Conservation (phyloP, 768 basidiomycete genomes). For the Tulasnella calospora region DNA sequence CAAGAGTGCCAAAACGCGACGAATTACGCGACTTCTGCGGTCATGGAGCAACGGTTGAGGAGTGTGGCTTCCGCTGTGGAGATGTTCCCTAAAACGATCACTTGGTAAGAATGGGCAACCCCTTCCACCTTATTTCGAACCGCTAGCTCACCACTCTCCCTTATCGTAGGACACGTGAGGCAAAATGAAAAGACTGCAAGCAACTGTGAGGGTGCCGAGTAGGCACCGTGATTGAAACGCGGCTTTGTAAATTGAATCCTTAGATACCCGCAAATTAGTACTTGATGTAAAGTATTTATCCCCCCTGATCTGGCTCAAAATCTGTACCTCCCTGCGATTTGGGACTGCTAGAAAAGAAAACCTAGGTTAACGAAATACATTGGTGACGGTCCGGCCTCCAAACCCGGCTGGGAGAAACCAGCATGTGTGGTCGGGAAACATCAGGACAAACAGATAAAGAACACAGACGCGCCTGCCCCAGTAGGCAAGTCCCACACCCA, state of each 20-base stretch:
- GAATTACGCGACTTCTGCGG: background rate
- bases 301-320: too few relatives aligned
- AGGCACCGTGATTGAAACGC: background rate
- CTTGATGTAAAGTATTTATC: too few relatives aligned
- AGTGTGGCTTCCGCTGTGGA: background rate
- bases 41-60: slow-evolving; percentile 5
- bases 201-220: background rate
- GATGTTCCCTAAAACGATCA: slow-evolving; percentile 3
- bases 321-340: too few relatives aligned
- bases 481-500: too few relatives aligned
- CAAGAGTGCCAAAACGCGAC: background rate
- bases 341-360: too few relatives aligned
- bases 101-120: background rate
- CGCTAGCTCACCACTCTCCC: background rate
- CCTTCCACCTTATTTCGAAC: background rate
- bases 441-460: too few relatives aligned
- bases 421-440: too few relatives aligned
- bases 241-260: background rate
- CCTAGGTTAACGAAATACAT: too few relatives aligned
- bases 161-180: background rate
- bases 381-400: too few relatives aligned
- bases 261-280: background rate
- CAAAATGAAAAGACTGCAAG: background rate
- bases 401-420: too few relatives aligned
- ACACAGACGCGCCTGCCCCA: too few relatives aligned